Evolutionary conservation across 1,139 yeast species (phyloP), one percentile per base, ranked within the genome.

Genomic region (Candida dubliniensis): DNA sequence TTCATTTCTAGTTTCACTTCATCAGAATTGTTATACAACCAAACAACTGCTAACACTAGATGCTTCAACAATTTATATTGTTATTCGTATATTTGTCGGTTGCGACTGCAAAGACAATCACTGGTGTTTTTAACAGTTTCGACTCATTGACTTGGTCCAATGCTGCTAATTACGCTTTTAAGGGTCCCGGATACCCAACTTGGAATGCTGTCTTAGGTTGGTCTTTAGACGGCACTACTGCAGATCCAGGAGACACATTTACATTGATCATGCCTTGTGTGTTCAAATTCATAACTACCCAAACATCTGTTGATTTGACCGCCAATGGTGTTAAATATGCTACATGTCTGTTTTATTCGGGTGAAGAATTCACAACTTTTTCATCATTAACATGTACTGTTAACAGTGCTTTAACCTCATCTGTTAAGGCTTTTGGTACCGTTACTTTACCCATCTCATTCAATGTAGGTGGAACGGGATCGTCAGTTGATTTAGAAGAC

Each of bases 301-400:
- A 50, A n/a, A 23, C 46, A 6, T 32, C 53, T 2, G 34, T 60
- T 2, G 15, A 38, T 24, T 52, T 62, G 38, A 30, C 12, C 2
- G 49, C 65, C 2, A 64, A 66, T 11, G 70, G 63, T 43, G 59
- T 36, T 2, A 34, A 46, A 1, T 64, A 54, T 42, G 72, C 72
- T 4, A 59, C 59, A 3, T 67, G 72, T 59, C 33, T 38, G 1
- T 46, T 58, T 9, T 43, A 33, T 31, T 38, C 52, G 11, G 71
- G 69, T 31, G 65, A 59, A 31, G 26, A 53, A 8, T 33, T 57
- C 15, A 56, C 58, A 11, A 44, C 60, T 9, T 58, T 46, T 45
- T 62, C 69, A 1, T 42, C 53, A 25, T 40, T 67, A 13, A 46
- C 44, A 3, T 67, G 73, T 63, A 56, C 56, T 1, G 64, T 55